Base-by-base conservation (phyloP, 2,329 filamentous ascomycete genomes). In the Fusarium beomiforme region DNA sequence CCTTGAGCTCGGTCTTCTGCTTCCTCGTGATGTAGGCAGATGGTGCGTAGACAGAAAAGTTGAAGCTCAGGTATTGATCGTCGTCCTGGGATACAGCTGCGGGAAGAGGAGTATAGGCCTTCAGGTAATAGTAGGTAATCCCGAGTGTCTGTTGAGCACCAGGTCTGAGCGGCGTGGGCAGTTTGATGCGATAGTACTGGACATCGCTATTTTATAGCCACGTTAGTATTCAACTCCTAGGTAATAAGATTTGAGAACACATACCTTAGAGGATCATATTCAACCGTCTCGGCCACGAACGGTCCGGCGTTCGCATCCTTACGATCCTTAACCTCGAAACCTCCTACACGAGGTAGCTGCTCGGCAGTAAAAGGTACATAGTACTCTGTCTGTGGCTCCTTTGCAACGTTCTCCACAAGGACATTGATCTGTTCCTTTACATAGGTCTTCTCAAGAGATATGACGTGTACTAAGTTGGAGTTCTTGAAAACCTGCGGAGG, bases 1-100 rank as follows among this genome's bases (percentile, higher is more conserved):
- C 91, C 85, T 98, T 98, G 83, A 99, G 83, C 83, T 98, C 97
- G 41, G 96, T 98, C 89, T 98, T 98, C 81, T 99, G 96, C 85
- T 97, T 97, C 77, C 89, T 81, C 17, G 94, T 98, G 21, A 87
- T 84, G 84, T 99, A 99, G 67, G 92, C 91, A 13, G 93, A 97
- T 19, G 91, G 91, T 49, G 87, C 88, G 82, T 97, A 97, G 73
- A 93, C 92, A 67, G 93, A 95, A 85, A 97, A 97, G 60, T 90
- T 86, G 85, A 97, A 94, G 61, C 89, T 86, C 57, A 99, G 90
- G 83, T 91, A 98, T 83, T 99, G 96, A 80, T 91, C 90, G 55
- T 94, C 94, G 47, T 90, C 87, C 81, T 99, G 96, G n/a, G 87
- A 85, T 78, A 99, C 95, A 58, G 89, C 83, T 5, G 92, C 91